phyloP scores from a whole-genome alignment of 192 early-diverging fungal species.

The Umbelopsis isabellina region DNA sequence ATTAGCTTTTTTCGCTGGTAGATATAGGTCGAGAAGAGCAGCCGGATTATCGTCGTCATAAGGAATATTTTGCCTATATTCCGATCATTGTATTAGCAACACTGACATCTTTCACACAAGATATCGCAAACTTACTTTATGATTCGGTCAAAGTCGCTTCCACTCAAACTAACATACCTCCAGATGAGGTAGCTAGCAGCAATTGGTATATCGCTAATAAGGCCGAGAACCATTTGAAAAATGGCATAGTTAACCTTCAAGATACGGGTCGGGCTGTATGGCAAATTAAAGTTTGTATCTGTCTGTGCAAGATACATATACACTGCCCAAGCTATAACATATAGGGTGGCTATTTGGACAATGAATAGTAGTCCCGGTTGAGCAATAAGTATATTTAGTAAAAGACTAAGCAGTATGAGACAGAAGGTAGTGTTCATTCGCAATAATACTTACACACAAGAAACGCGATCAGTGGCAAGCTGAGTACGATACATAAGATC shows the following conservation, averaged over 20 bases:
- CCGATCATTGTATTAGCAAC: neutral
- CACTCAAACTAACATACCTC: slow-evolving; percentile 38
- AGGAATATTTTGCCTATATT: slow-evolving; percentile 34
- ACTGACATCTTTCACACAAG: neutral
- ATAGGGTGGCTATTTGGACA: slow-evolving; percentile 28
- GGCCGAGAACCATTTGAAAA: slow-evolving; percentile 24
- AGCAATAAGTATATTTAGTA: neutral
- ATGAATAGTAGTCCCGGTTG: neutral
- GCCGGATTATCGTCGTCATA: slow-evolving; percentile 22
- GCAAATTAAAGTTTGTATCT: slow-evolving; percentile 41
- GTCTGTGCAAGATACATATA: slow-evolving; percentile 37
- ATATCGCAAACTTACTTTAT: slow-evolving; percentile 28
- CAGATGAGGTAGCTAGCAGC: slow-evolving; percentile 36
- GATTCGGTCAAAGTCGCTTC: slow-evolving; percentile 28
- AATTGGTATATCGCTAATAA: slow-evolving; percentile 34
- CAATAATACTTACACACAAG: slow-evolving; percentile 33
- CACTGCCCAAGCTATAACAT: slow-evolving; percentile 36
- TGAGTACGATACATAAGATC: slow-evolving; percentile 32
- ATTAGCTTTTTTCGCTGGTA: slow-evolving; percentile 15
- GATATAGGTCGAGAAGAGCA: slow-evolving; percentile 35
- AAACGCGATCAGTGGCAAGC: slow-evolving; percentile 35
- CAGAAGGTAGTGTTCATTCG: neutral
- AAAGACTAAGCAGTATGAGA: neutral
- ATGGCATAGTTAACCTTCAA: slow-evolving; percentile 42
- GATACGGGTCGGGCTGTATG: slow-evolving; percentile 40